Evolutionary conservation across 345 rosid species (phyloP).

Genomic region (Sonneratia alba): DNA sequence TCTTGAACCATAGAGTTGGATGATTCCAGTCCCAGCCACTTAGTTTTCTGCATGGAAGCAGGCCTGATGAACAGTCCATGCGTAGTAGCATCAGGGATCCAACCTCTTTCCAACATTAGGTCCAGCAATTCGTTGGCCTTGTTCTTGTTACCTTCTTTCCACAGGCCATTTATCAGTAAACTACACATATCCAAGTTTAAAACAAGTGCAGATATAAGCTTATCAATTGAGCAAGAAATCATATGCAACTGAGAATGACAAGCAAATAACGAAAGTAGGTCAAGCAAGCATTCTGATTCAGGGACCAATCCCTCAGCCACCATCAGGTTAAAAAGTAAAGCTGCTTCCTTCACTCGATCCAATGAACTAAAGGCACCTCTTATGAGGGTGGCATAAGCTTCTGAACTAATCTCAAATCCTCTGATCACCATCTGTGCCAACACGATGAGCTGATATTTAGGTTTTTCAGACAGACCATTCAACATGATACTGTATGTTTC

Average conservation of each 20-base stretch:
- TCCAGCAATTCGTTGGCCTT: conserved; percentile 15
- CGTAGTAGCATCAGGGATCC: conserved; percentile 36
- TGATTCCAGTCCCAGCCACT: conserved; percentile 1
- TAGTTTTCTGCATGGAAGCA: conserved; percentile 13
- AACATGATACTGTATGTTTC: conserved; percentile 23
- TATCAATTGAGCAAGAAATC: conserved; percentile 19
- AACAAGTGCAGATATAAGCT: conserved; percentile 14
- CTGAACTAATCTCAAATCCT: conserved; percentile 25
- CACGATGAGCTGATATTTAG: conserved; percentile 16
- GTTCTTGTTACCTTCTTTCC: conserved; percentile 34
- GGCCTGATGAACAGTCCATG: conserved; percentile 39
- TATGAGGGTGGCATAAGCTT: conserved; percentile 35
- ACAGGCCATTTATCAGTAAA: conserved; percentile 30
- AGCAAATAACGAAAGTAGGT: conserved; percentile 21
- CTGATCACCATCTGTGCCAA: conserved; percentile 30
- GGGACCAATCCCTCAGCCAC: conserved; percentile 28
- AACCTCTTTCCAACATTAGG: conserved; percentile 26
- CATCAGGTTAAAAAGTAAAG: conserved; percentile 29
- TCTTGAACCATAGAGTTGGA: conserved; percentile 9
- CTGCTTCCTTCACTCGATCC: conserved; percentile 21
- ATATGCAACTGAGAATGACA: conserved; percentile 15
- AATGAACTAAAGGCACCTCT: conserved; percentile 19
- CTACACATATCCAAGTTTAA: conserved; percentile 24
- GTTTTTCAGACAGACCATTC: conserved; percentile 22
- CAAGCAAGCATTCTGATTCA: conserved; percentile 19